Base-by-base conservation (phyloP, 1,139 yeast species). In the Lodderomyces parapsilosis region DNA sequence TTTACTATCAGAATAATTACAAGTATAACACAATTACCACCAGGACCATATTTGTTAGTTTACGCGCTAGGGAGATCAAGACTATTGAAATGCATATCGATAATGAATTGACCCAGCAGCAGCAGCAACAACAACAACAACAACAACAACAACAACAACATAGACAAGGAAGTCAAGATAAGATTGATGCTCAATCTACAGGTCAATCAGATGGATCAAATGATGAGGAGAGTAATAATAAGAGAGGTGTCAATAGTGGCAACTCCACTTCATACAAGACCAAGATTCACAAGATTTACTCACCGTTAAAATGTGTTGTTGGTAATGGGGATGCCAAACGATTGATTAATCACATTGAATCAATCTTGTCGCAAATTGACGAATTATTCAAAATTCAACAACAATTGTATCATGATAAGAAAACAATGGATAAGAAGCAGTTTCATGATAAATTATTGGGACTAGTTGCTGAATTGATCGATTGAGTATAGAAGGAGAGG, bases 21-120 rank as follows among this genome's bases (percentile, higher is more conserved):
- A 61, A 60, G 13, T 63, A 59, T 41, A 64, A 59, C 17, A 53
- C 56, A 37, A 65, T 72, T 3, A 55, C 59, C 10, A 62, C 75
- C 7, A 54, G 69, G 31, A 69, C 77, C 0, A 56, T 74, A 2
- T 67, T 71, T 42, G 58, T 81, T 2, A 76, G 81, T 43, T 61
- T 81, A 39, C 58, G 85, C 34, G 81, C 81, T 1, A 60, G 85
- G 23, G 86, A 81, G 50, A 76, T 81, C 40, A 78, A 78, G 52
- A 67, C 75, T 37, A 68, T 80, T 19, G 74, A 74, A 40, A 66
- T 79, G 69, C 63, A 52, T 39, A 47, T 50, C 2, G 10, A 34
- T 37, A 46, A 38, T 43, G 45, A 19, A 22, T 46, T 15, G 33
- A 15, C 3, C 4, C 15, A 15, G 11, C 24, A n/a, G 27, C 18